phyloP scores from a whole-genome alignment of 306 rosid genomes.

The Abrus pulchellus region DNA sequence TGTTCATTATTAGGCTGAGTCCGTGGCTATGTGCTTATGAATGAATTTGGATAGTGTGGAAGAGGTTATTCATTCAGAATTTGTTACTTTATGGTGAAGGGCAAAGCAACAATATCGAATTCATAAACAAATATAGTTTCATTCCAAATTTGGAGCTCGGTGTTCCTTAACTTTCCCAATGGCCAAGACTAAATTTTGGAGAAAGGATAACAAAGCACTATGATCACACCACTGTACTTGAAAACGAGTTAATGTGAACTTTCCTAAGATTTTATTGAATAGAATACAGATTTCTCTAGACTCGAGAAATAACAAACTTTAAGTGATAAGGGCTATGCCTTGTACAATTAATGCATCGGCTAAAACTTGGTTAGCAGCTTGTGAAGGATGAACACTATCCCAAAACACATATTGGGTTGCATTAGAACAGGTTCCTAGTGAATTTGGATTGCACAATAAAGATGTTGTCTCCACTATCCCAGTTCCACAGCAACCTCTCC shows the following conservation, averaged over 20 bases:
- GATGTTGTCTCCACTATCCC: conserved; percentile 75
- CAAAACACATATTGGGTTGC: conserved; percentile 83
- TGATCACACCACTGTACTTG: background rate
- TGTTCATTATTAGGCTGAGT: background rate
- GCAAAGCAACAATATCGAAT: no score
- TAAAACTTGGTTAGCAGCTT: conserved; percentile 80
- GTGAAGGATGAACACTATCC: conserved; percentile 89
- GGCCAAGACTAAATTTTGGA: conserved; percentile 11
- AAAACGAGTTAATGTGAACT: conserved; percentile 17
- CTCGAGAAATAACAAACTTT: conserved; percentile 28
- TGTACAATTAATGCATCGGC: conserved; percentile 76
- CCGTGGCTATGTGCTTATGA: background rate
- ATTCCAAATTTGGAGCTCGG: conserved; percentile 17
- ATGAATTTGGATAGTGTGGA: background rate
- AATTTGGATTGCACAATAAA: conserved; percentile 73
- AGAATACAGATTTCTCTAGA: conserved; percentile 23
- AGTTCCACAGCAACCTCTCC: conserved; percentile 88
- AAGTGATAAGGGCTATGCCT: conserved; percentile 71
- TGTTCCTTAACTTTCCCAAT: conserved; percentile 31
- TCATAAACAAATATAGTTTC: background rate
- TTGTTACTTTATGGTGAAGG: no score
- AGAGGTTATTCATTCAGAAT: background rate
- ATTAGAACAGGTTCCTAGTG: conserved; percentile 80
- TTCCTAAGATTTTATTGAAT: background rate
- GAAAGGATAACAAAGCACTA: background rate